Percentiles rank a stretch among this genome's conserved stretches.
Evolutionary conservation across 2,329 filamentous ascomycete species (phyloP).

Genomic region (Chrysosporium keratinophilum): DNA sequence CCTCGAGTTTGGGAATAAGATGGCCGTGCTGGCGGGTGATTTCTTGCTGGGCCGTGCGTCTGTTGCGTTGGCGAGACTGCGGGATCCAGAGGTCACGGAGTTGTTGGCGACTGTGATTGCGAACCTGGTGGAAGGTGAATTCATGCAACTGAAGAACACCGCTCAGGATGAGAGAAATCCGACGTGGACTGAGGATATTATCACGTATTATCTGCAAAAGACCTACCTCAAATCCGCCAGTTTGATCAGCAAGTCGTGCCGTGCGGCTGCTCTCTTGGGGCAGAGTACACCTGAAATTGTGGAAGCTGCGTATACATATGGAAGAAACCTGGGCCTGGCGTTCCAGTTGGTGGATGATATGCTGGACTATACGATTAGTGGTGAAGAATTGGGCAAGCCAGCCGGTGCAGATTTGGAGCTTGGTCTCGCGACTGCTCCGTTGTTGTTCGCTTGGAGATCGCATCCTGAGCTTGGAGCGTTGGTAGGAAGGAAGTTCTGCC

Average conservation of each 20-base stretch:
- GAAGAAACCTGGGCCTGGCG: slow-evolving; percentile 83
- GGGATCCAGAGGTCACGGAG: slow-evolving; percentile 90
- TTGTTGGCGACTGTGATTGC: slow-evolving; percentile 92
- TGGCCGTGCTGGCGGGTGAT: slow-evolving; percentile 96
- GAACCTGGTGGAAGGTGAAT: slow-evolving; percentile 95
- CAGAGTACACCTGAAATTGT: slow-evolving; percentile 66
- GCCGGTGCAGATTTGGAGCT: slow-evolving; percentile 89
- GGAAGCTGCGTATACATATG: slow-evolving; percentile 83
- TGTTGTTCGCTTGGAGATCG: slow-evolving; percentile 92
- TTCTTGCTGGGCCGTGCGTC: slow-evolving; percentile 89
- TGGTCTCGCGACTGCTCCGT: slow-evolving; percentile 81
- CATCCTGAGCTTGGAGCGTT: slow-evolving; percentile 73
- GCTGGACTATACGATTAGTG: slow-evolving; percentile 87
- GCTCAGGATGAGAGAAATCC: slow-evolving; percentile 76
- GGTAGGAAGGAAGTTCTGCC: slow-evolving; percentile 81
- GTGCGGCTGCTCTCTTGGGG: slow-evolving; percentile 77
- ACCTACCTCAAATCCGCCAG: slow-evolving; percentile 96
- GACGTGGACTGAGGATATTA: slow-evolving; percentile 73
- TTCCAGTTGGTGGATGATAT: slow-evolving; percentile 98
- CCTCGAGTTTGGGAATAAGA: slow-evolving; percentile 95
- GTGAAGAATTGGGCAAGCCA: slow-evolving; percentile 80
- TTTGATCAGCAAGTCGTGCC: slow-evolving; percentile 90
- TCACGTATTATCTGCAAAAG: slow-evolving; percentile 93
- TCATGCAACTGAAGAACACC: slow-evolving; percentile 99
- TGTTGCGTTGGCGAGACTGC: slow-evolving; percentile 77